Base-by-base conservation (phyloP, 2,329 filamentous ascomycete species). In the Alternaria sp. region DNA sequence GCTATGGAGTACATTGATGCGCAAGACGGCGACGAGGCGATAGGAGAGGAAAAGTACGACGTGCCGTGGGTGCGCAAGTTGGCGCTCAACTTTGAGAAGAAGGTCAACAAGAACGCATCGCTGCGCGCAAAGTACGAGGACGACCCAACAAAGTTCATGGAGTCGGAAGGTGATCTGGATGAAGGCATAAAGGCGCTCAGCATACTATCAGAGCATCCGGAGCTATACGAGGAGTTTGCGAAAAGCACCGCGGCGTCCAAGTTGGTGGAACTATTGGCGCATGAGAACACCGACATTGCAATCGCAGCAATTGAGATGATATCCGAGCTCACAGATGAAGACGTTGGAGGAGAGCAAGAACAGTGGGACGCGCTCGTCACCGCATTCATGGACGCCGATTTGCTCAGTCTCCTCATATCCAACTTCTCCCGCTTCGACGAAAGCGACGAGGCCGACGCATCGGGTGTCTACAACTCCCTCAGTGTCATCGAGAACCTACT, bases 281-380 rank as follows among this genome's bases (percentile, higher is more conserved):
- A 99, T 77, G 95, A 99, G 72, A 99, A 99, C 77, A 94, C 94
- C 0, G 95, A 99, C 74, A 96, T 99, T 66, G 93, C 95, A 11
- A 97, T 98, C 70, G 92, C 91, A 65, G 92, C 91, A 0, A 89
- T 97, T 51, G 92, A 98, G 81, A 92, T 97, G 48, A 87, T 99
- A 52, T 90, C 88, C 57, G 95, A 99, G 81, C 82, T 98, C 68
- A 96, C 93, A 14, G 95, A 98, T 71, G 94, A 99, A 75, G 94
- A 98, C 74, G 92, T 97, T 2, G 85, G 89, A 43, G 92, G 92
- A 2, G 88, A 90, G 61, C 89, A 93, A 69, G 87, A 87, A 57
- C 89, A 97, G 71, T 97, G 94, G 93, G 87, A 91, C 62, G 83
- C 81, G 1, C 81, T 99, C 9, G 92, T 94, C 0, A 81, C 85